Evolutionary conservation across 331 rosid genomes (phyloP), one percentile per base, ranked within the genome.

Genomic region (Ulmus americana): DNA sequence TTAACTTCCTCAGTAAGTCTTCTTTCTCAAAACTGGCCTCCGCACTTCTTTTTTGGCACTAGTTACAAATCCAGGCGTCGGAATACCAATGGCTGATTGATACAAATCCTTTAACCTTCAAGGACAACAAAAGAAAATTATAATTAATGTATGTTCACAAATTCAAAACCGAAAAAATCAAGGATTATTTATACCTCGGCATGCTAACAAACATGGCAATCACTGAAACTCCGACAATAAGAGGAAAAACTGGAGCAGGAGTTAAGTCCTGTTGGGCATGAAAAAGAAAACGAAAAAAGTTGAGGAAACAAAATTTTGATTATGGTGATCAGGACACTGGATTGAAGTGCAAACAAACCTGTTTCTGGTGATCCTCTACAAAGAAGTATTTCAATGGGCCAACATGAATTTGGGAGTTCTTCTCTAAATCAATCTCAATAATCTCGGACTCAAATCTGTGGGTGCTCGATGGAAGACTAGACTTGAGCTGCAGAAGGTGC

Each of bases 201-300:
- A 94, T 79, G 44, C 83, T 82, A 70, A 87, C 8, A 68, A 94
- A 85, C 62, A 94, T 70, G 6, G 85, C 71, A 78, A 94, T 82
- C 74, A 79, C 90, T 1, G 82, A 73, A 45, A 94, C 82, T 59
- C 88, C 99, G 0, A 75, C 81, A 46, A 94, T 75, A 44, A 94
- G 97, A 53, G 97, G 95, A 67, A 87, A 88, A 9, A 94, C 96
- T 0, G 97, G 99, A 22, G 99, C 97, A 0, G 97, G 80, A 63
- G 99, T 87, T 79, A 87, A 75, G 64, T 94, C 99, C 99, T 94
- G 85, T 55, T 71, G 61, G 52, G 53, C 56, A 72, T 39, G 40
- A 71, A 61, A 63, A 70, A n/a, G 18, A 63, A 16, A 39, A 69
- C 16, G 8, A 59, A 43, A 45, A 7, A 66, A 14, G 55, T 8